These are phyloP conservation scores for Macadamia tetraphylla DNA, from an alignment of 164 flowering plant species.

Conservation along the genomic window DNA sequence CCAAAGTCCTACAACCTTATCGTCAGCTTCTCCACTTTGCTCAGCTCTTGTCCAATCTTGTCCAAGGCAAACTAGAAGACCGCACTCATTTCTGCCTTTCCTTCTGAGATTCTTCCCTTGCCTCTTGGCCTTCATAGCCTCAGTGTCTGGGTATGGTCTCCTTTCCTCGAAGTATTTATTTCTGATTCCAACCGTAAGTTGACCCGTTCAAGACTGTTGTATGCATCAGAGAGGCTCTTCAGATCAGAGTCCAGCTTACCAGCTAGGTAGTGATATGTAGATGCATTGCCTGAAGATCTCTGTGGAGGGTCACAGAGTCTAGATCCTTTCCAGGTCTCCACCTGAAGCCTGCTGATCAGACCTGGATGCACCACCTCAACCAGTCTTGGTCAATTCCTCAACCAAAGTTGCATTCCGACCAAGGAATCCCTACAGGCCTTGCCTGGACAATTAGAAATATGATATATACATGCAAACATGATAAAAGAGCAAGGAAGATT, in stretches of 20 bases:
- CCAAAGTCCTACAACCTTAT: conserved; percentile 73
- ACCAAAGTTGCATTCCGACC: conserved; percentile 80
- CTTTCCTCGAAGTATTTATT: conserved; percentile 43
- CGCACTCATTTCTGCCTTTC: conserved; percentile 78
- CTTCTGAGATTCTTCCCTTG: conserved; percentile 82
- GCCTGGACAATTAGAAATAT: neutral
- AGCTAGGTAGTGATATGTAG: conserved; percentile 51
- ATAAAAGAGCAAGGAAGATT: too few relatives aligned
- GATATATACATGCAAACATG: too few relatives aligned
- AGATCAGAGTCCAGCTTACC: conserved; percentile 72
- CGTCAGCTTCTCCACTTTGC: conserved; percentile 80
- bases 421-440: conserved; percentile 52
- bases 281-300: conserved; percentile 76
- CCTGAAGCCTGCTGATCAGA: conserved; percentile 33
- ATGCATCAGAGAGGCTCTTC: conserved; percentile 79
- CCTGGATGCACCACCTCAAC: conserved; percentile 34
- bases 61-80: conserved; percentile 88
- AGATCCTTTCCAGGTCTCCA: conserved; percentile 59
- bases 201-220: conserved; percentile 85
- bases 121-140: conserved; percentile 59
- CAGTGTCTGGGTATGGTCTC: conserved; percentile 40
- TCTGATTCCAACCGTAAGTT: conserved; percentile 71
- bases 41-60: conserved; percentile 99
- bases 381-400: conserved; percentile 70
- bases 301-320: conserved; percentile 49